Conservation (phyloP, 108 stramenopile species). For the Cylindrotheca fusiformis region DNA sequence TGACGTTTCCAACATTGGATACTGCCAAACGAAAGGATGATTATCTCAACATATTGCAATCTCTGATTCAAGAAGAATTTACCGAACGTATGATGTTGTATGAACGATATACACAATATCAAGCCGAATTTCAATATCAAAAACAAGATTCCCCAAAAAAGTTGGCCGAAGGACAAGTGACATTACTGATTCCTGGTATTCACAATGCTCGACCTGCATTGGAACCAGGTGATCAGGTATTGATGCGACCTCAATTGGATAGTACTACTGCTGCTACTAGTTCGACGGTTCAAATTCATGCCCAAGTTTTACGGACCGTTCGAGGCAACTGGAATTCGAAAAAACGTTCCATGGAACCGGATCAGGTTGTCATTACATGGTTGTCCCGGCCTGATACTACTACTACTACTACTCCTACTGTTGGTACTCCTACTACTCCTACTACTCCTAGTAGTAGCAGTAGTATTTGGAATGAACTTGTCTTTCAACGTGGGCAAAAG, state of each 20-base stretch:
- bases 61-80: slow-evolving; percentile 17
- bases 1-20: slow-evolving; percentile 1
- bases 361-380: slow-evolving; percentile 16
- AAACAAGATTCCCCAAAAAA: background rate
- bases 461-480: background rate
- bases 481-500: background rate
- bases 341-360: background rate
- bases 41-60: slow-evolving; percentile 12
- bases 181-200: slow-evolving; percentile 36
- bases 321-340: slow-evolving; percentile 24
- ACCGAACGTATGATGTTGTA: slow-evolving; percentile 21
- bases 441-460: too few relatives aligned
- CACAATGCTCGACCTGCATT: slow-evolving; percentile 59
- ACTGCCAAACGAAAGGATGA: background rate
- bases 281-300: slow-evolving; percentile 11
- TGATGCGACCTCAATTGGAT: slow-evolving; percentile 48
- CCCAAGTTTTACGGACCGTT: slow-evolving; percentile 21
- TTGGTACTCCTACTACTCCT: too few relatives aligned
- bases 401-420: too few relatives aligned
- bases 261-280: background rate
- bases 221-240: slow-evolving; percentile 45
- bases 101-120: slow-evolving; percentile 24
- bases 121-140: background rate
- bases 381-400: background rate
- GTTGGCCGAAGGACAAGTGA: slow-evolving; percentile 1